Percentiles rank a stretch among this genome's conserved stretches.
Conservation (phyloP, 1,284 basidiomycete species). For the Moesziomyces antarcticus region DNA sequence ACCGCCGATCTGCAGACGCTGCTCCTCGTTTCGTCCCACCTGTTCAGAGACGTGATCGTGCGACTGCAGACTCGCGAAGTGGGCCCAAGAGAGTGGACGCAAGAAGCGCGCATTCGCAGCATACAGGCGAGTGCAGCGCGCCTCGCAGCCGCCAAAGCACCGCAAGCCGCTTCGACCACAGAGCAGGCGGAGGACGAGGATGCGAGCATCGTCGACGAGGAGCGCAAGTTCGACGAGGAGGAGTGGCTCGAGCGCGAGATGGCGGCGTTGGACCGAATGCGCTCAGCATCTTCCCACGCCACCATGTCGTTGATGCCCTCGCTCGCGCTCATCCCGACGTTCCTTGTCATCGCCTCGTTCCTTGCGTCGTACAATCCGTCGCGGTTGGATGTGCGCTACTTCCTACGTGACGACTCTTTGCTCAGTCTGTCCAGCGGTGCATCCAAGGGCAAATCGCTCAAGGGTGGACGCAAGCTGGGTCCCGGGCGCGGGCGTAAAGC, state of each 20-base stretch:
- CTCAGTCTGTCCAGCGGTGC: constrained; percentile 33
- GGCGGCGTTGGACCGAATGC: constrained; percentile 10
- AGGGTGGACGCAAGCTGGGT: constrained; percentile 34
- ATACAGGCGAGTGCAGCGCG: constrained; percentile 37
- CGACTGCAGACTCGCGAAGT: constrained; percentile 51
- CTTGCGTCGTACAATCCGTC: constrained; percentile 87
- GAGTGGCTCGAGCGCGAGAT: constrained; percentile 41
- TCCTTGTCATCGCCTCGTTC: constrained; percentile 82
- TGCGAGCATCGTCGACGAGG: constrained; percentile 34
- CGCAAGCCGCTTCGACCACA: not conserved
- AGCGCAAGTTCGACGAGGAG: constrained; percentile 44
- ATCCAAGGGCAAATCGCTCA: constrained; percentile 30
- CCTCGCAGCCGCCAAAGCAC: constrained; percentile 15
- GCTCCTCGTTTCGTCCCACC: constrained; percentile 29
- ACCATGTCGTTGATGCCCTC: constrained; percentile 33
- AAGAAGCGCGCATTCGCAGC: constrained; percentile 31
- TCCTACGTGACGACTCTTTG: constrained; percentile 54
- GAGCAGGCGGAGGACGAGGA: constrained; percentile 2
- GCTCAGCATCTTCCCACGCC: constrained; percentile 24
- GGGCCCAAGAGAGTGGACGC: constrained; percentile 56
- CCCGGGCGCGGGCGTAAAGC: constrained; percentile 37
- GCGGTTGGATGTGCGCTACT: constrained; percentile 75
- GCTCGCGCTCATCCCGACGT: constrained; percentile 70
- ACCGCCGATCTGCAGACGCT: constrained; percentile 34
- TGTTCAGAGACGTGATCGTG: constrained; percentile 57